phyloP scores from a whole-genome alignment of 441 rosid genomes.

The Aleurites moluccanus region DNA sequence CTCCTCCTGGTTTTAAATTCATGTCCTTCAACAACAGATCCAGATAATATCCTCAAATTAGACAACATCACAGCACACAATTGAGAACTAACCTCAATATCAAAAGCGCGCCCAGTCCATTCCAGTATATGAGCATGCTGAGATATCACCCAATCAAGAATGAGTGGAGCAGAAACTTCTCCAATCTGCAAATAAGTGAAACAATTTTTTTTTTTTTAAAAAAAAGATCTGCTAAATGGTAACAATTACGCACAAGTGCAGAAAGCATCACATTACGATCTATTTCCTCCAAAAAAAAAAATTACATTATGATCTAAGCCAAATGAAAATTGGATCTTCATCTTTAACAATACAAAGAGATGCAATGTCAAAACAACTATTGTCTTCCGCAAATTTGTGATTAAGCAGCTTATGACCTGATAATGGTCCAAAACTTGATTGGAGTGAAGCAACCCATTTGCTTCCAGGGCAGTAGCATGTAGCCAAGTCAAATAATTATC shows the following conservation, averaged over 20 bases:
- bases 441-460: conserved; percentile 37
- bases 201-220: not conserved
- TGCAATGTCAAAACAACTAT: not conserved
- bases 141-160: conserved; percentile 97
- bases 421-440: conserved; percentile 58
- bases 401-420: conserved; percentile 46
- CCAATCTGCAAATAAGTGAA: conserved; percentile 57
- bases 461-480: conserved; percentile 47
- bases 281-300: not conserved
- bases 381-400: not conserved
- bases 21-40: not conserved
- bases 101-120: conserved; percentile 94
- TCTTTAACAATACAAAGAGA: not conserved
- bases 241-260: conserved; percentile 17
- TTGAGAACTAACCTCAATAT: conserved; percentile 74
- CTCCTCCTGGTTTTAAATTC: not conserved
- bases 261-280: not conserved
- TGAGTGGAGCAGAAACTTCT: conserved; percentile 67
- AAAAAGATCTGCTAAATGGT: conserved; percentile 1
- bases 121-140: conserved; percentile 90
- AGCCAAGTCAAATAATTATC: conserved; percentile 67
- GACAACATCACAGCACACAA: not conserved
- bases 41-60: not conserved
- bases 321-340: not conserved
- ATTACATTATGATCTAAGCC: not conserved